Conservation (phyloP, 164 flowering plant genomes). For the Umbellularia californica region DNA sequence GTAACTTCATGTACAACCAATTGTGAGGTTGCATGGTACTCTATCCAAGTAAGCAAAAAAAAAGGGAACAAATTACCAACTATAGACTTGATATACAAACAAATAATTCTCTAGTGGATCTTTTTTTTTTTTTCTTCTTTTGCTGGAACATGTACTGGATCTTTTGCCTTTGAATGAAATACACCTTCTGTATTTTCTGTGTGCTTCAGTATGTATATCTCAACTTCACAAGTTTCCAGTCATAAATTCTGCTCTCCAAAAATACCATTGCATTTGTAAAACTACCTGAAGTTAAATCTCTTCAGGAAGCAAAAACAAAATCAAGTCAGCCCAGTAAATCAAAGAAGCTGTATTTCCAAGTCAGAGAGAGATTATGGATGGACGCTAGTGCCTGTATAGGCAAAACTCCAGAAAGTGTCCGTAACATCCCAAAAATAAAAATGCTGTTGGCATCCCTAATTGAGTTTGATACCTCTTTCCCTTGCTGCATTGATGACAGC, state of each 20-base stretch:
- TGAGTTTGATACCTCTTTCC: constrained; percentile 48
- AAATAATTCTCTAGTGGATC: not conserved
- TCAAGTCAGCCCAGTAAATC: not conserved
- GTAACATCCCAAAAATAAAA: not conserved
- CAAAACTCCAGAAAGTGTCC: too few relatives aligned
- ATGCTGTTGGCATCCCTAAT: not conserved
- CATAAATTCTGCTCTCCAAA: not conserved
- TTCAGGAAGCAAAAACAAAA: not conserved
- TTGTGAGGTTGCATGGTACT: not conserved
- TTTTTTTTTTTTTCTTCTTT: not conserved
- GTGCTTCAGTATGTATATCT: not conserved
- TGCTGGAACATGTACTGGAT: not conserved
- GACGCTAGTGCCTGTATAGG: not conserved
- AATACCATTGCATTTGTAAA: not conserved
- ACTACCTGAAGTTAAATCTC: not conserved
- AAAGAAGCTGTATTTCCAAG: not conserved
- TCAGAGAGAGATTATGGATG: not conserved
- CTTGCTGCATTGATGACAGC: constrained; percentile 42
- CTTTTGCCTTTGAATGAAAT: not conserved
- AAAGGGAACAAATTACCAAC: not conserved
- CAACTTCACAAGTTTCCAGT: not conserved
- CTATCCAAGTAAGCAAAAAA: not conserved
- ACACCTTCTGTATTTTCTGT: not conserved
- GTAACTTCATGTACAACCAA: not conserved
- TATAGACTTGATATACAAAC: not conserved